Conservation (phyloP, 371 early-diverging fungal species). For the Mucor plumbeus region DNA sequence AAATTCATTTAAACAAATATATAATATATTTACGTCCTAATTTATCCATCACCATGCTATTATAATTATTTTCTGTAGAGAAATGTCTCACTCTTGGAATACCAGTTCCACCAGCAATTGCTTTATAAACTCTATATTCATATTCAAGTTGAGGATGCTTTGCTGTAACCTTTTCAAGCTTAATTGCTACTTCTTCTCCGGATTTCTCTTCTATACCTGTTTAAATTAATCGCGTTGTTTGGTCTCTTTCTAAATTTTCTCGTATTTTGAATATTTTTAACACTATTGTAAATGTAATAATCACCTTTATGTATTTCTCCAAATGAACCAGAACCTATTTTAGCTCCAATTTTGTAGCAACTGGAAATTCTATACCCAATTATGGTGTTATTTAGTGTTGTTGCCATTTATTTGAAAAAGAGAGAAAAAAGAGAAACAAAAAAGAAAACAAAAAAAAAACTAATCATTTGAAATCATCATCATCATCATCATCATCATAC, state of each 20-base stretch:
- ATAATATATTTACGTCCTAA: conserved; percentile 79
- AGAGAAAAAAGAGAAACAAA: conserved; percentile 7
- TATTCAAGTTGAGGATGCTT: conserved; percentile 97
- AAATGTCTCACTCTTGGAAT: conserved; percentile 95
- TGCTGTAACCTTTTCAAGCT: conserved; percentile 89
- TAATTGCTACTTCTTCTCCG: conserved; percentile 95
- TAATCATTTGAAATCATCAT: background rate
- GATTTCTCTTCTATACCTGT: conserved; percentile 83
- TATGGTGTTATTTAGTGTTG: conserved; percentile 14
- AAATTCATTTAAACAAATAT: background rate
- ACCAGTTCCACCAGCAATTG: conserved; percentile 93
- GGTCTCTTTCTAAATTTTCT: background rate
- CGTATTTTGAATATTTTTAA: conserved; percentile 7
- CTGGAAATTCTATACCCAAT: conserved; percentile 56
- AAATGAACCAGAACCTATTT: conserved; percentile 97
- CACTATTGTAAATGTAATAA: background rate
- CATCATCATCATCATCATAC: too few species aligned
- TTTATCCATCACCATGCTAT: conserved; percentile 97
- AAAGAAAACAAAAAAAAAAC: background rate
- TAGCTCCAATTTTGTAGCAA: conserved; percentile 87
- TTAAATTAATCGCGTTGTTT: conserved; percentile 16
- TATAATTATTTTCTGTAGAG: conserved; percentile 89
- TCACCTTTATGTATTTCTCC: conserved; percentile 95
- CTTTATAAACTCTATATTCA: conserved; percentile 93
- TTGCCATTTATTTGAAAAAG: conserved; percentile 1